Evolutionary conservation across 352 stramenopile species (phyloP), one percentile per base, ranked within the genome.

Genomic region (Phytophthora rubi): DNA sequence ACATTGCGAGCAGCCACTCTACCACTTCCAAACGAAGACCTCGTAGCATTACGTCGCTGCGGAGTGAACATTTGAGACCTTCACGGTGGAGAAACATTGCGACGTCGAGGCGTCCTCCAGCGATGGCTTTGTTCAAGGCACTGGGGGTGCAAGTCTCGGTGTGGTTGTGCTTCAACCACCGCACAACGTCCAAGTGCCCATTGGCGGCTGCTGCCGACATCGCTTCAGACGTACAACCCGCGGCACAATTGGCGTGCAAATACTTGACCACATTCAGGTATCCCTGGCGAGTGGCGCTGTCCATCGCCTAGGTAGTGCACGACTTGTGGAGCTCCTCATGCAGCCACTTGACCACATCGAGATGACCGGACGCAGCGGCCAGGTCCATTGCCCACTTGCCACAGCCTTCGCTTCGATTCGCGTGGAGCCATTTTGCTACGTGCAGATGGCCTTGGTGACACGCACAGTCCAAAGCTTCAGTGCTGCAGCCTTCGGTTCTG

Each of bases 321-420:
- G 54, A 47, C 18, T 66, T 26, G 13, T 57, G 49, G 21, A 58
- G 47, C 2, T 75, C 32, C 44, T 66, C 9, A 18, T 70, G 61
- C 21, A 74, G 61, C 59, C 67, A 74, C 42, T 65, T 69, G 28
- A 75, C 68, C 18, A 64, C 61, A 7, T 67, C 62, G 10, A 75
- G 51, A 18, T 70, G 67, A 8, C 60, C 67, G 16, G 42, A 54
- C 4, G 26, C 47, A 16, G 66, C 66, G 18, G 60, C 60, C 47
- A 64, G 55, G 13, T 70, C 60, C 67, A 74, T 62, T 9, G 59
- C 35, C 23, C 28, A 65, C 16, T 58, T 53, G 7, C 58, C 59
- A 23, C 52, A 63, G 4, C 59, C 65, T 33, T 71, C 64, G 18
- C n/a, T 58, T 55, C 64, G 64, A 49, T 64, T 62, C 21, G 37